Evolutionary conservation across 75 land plant species (phyloP).

Genomic region (Cunninghamia lanceolata): DNA sequence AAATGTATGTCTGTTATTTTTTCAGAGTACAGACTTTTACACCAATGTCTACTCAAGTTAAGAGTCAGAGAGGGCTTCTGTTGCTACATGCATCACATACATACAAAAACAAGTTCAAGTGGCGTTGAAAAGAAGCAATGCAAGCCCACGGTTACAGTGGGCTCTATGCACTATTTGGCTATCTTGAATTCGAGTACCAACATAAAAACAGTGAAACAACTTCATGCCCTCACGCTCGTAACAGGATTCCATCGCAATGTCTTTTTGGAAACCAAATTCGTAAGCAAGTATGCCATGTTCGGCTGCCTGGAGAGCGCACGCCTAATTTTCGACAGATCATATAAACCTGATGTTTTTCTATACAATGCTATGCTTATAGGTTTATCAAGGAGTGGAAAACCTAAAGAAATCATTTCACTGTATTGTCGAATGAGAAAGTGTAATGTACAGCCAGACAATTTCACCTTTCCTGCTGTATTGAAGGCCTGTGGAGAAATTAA

Average conservation of each 20-base stretch:
- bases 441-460: slow-evolving; percentile 63
- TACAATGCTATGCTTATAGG: slow-evolving; percentile 68
- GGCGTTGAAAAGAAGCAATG: background rate
- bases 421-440: slow-evolving; percentile 53
- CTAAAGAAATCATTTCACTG: slow-evolving; percentile 24
- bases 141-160: background rate
- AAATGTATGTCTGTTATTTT: background rate
- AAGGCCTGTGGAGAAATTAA: slow-evolving; percentile 53
- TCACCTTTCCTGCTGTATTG: slow-evolving; percentile 60
- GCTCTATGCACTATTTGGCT: background rate
- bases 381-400: slow-evolving; percentile 27
- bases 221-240: slow-evolving; percentile 43
- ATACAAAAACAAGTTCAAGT: background rate
- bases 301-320: slow-evolving; percentile 45
- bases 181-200: background rate
- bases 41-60: background rate
- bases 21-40: background rate
- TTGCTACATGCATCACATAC: background rate
- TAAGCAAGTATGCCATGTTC: slow-evolving; percentile 51
- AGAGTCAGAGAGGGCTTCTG: background rate
- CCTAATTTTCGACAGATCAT: slow-evolving; percentile 27
- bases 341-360: slow-evolving; percentile 18
- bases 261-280: slow-evolving; percentile 45
- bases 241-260: slow-evolving; percentile 45
- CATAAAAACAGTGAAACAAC: slow-evolving; percentile 12